These are phyloP conservation scores for Lophiotrema nucula DNA, from an alignment of 495 filamentous ascomycete species.

Conservation along the genomic window DNA sequence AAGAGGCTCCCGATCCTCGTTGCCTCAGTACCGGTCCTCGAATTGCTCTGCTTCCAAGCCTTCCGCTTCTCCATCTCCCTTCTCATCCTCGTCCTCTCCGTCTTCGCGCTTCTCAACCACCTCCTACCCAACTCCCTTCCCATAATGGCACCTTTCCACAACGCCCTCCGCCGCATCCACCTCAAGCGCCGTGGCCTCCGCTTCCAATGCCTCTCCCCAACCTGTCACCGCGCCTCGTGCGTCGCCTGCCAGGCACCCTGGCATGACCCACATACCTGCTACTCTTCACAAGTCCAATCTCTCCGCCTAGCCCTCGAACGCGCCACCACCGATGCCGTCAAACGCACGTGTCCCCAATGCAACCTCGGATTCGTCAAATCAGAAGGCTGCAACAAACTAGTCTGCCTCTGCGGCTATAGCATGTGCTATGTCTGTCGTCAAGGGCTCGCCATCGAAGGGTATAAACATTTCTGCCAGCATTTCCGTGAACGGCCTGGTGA, in stretches of 20 bases:
- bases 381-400: constrained; percentile 92
- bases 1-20: constrained; percentile 8
- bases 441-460: constrained; percentile 62
- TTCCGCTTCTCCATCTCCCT: constrained; percentile 46
- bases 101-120: constrained; percentile 31
- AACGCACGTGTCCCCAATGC: constrained; percentile 91
- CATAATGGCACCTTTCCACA: constrained; percentile 46
- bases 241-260: constrained; percentile 67
- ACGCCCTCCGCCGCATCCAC: constrained; percentile 61
- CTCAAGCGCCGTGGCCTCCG: constrained; percentile 64
- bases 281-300: constrained; percentile 61
- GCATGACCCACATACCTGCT: constrained; percentile 67
- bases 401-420: constrained; percentile 94
- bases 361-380: constrained; percentile 87
- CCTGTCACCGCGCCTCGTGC: constrained; percentile 70
- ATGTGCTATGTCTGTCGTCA: constrained; percentile 93
- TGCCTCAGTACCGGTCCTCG: constrained; percentile 17
- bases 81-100: constrained; percentile 52
- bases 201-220: constrained; percentile 69
- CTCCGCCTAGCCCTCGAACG: constrained; percentile 85
- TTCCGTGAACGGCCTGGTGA: constrained; percentile 76
- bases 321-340: constrained; percentile 88
- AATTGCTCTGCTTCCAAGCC: constrained; percentile 43
- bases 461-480: constrained; percentile 92
- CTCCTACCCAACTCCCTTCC: constrained; percentile 36